Percentiles rank a stretch among this genome's conserved stretches.
Conservation (phyloP, 768 basidiomycete species). For the Kondoa malvinella region DNA sequence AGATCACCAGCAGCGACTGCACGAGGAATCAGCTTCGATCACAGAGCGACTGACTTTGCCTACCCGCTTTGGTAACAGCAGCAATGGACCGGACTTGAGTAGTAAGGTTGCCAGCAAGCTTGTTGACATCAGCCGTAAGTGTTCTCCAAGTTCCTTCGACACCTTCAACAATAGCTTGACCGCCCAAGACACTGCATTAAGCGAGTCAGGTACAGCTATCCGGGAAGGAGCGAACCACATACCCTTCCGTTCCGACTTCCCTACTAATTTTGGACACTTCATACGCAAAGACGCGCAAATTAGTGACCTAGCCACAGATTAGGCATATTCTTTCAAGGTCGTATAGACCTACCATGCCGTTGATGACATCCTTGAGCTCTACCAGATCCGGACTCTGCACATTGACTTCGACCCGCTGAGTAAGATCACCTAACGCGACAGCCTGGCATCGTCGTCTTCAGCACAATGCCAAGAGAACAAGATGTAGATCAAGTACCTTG, state of each 20-base stretch:
- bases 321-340: too few species aligned
- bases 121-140: slow-evolving; percentile 63
- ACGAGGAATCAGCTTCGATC: slow-evolving; percentile 12
- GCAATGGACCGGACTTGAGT: slow-evolving; percentile 34
- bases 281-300: slow-evolving; percentile 67
- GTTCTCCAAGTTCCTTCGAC: slow-evolving; percentile 36
- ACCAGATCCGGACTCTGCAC: slow-evolving; percentile 66
- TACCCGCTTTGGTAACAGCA: slow-evolving; percentile 24
- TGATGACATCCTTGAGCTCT: slow-evolving; percentile 62
- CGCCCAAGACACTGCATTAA: slow-evolving; percentile 42
- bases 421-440: slow-evolving; percentile 56
- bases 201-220: slow-evolving; percentile 14
- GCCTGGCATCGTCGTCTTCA: slow-evolving; percentile 33
- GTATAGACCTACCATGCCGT: slow-evolving; percentile 46
- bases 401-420: slow-evolving; percentile 60
- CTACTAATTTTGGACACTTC: slow-evolving; percentile 47
- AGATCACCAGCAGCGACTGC: slow-evolving; percentile 35
- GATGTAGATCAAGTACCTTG: slow-evolving; percentile 34
- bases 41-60: slow-evolving; percentile 12
- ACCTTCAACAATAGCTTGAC: slow-evolving; percentile 27
- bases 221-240: not conserved
- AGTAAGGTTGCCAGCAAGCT: slow-evolving; percentile 30
- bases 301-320: too few species aligned
- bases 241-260: slow-evolving; percentile 34
- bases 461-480: slow-evolving; percentile 2